phyloP scores from a whole-genome alignment of 495 filamentous ascomycete genomes.

The Pyrenula massariospora region DNA sequence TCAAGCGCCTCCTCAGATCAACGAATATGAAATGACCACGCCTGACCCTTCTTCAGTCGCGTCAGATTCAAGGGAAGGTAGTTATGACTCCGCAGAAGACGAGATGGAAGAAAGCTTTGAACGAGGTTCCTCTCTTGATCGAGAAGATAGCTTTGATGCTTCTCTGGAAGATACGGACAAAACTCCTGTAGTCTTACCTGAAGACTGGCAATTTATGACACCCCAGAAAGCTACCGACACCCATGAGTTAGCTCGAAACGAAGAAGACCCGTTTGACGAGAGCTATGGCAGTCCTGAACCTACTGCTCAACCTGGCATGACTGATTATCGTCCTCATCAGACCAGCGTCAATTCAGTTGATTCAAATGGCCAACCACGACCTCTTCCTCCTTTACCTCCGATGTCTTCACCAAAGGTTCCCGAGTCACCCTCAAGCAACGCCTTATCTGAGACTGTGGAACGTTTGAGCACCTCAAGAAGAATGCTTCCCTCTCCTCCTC shows the following conservation, averaged over 20 bases:
- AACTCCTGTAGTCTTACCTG: constrained; percentile 90
- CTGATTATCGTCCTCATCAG: constrained; percentile 24
- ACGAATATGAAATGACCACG: constrained; percentile 96
- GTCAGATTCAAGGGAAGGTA: constrained; percentile 78
- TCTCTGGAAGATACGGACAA: constrained; percentile 92
- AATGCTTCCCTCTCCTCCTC: constrained; percentile 53
- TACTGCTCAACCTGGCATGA: constrained; percentile 17
- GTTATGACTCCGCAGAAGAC: constrained; percentile 76
- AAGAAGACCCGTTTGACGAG: constrained; percentile 60
- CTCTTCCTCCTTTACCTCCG: constrained; percentile 63
- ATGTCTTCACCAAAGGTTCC: constrained; percentile 15
- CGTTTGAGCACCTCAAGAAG: constrained; percentile 46
- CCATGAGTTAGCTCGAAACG: constrained; percentile 33
- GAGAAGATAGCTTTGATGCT: constrained; percentile 86
- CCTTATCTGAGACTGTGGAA: constrained; percentile 50
- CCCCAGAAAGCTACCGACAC: constrained; percentile 36
- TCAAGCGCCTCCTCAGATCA: constrained; percentile 81
- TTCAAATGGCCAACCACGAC: constrained; percentile 62
- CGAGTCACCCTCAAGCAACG: neutral
- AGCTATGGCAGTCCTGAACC: constrained; percentile 52
- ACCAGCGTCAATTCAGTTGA: constrained; percentile 52
- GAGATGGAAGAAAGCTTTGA: constrained; percentile 65
- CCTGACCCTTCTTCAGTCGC: constrained; percentile 84
- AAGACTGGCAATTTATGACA: constrained; percentile 83
- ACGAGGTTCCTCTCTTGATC: constrained; percentile 50